Conservation (phyloP, 176 grass and related monocot genomes). For the Sorghum bicolor region Sorghum_bicolor_NCBIv3 NC_012875.2:45359001-45359500, state of each 20-base stretch:
- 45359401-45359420: not conserved
- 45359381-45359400: not conserved
- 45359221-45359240: not conserved
- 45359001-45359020: constrained; percentile 77
- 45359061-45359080: constrained; percentile 97
- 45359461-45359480: not conserved
- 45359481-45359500: no score
- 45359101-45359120: not conserved
- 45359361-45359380: not conserved
- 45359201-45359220: not conserved
- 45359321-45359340: not conserved
- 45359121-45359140: not conserved
- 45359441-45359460: not conserved
- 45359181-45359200: not conserved
- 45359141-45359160: no score
- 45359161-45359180: not conserved
- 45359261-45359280: not conserved
- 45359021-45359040: constrained; percentile 99
- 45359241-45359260: not conserved
- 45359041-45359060: constrained; percentile 99
- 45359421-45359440: not conserved
- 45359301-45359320: not conserved
- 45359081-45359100: constrained; percentile 99
- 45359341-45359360: not conserved
- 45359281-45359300: not conserved